Evolutionary conservation across 2,329 filamentous ascomycete genomes (phyloP), one percentile per base, ranked within the genome.

Genomic region (Ceratocystis eucalypticola): DNA sequence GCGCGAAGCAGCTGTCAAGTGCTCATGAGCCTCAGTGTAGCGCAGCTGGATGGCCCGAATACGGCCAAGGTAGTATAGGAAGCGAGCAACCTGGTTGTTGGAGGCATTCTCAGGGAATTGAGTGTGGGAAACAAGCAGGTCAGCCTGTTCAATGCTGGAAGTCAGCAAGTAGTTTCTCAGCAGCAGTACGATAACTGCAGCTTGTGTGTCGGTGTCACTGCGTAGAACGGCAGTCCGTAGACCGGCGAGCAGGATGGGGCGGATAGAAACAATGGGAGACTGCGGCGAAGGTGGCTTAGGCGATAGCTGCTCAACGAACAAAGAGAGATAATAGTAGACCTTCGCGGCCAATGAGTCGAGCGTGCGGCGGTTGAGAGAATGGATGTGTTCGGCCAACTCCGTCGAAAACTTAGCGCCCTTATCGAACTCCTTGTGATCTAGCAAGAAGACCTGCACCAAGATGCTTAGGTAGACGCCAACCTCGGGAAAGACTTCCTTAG

Each of bases 61-160:
- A 71, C 93, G 90, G 69, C 94, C 94, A 12, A 99, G 84, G 76
- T 99, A 99, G 82, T 96, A 99, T 67, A 97, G 82, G 79, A 96
- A 99, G 69, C 94, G 87, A 69, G 94, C 95, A 70, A 99, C 92
- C 79, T 99, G 94, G 76, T 96, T 99, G 80, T 96, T 99, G 70
- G 92, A 91, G 3, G 94, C 94, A 72, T 91, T 91, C 69, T 92
- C 84, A 5, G 94, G 94, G 76, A 99, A 97, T 74, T 94, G 88
- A 37, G 94, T 96, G 78, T 99, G 94, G 41, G 91, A 93, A 69
- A 99, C 90, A 67, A 99, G 84, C 48, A 97, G 84, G 76, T 99
- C 94, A 71, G 94, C 94, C 79, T 99, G 94, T 66, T 89, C 88
- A 76, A 99, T 96, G 77, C 97, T 93, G 70, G 94, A 96, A 57